These are phyloP conservation scores for Monosporascus sp. DNA, from an alignment of 2,329 filamentous ascomycete genomes.

Conservation along the genomic window DNA sequence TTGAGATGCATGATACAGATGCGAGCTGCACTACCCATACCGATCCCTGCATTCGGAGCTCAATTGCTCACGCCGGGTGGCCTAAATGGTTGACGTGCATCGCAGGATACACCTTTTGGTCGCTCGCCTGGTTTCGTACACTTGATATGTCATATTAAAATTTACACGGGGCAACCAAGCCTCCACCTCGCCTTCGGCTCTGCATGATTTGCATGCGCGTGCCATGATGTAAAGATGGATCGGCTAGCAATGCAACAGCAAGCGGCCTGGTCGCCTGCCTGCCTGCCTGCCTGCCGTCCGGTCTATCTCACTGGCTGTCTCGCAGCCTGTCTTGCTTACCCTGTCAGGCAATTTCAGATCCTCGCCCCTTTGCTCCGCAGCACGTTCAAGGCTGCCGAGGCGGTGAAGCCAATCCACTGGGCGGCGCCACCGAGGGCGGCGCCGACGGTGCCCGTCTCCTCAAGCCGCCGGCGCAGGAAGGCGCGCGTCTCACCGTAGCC, in stretches of 20 bases:
- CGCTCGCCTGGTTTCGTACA: not conserved
- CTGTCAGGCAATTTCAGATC: conserved; percentile 46
- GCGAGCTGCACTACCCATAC: too few species aligned
- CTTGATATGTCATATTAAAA: not conserved
- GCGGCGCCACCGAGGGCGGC: conserved; percentile 57
- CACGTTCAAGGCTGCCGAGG: conserved; percentile 70
- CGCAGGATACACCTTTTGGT: not conserved
- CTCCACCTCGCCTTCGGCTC: too few species aligned
- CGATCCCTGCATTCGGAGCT: too few species aligned
- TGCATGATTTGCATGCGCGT: too few species aligned
- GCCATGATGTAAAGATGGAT: not conserved
- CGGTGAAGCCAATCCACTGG: conserved; percentile 79
- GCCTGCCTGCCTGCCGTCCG: not conserved
- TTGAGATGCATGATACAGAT: too few species aligned
- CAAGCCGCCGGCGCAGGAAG: conserved; percentile 71
- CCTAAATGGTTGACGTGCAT: too few species aligned
- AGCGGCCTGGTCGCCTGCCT: not conserved
- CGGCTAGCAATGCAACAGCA: not conserved
- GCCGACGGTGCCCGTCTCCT: conserved; percentile 61
- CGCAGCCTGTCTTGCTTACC: not conserved
- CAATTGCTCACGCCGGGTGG: too few species aligned
- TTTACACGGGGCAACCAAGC: not conserved
- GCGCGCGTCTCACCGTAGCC: conserved; percentile 71
- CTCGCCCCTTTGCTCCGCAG: conserved; percentile 82
- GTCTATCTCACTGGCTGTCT: not conserved